Base-by-base conservation (phyloP, 2,329 filamentous ascomycete species). In the Clarireedia hainanense region DNA sequence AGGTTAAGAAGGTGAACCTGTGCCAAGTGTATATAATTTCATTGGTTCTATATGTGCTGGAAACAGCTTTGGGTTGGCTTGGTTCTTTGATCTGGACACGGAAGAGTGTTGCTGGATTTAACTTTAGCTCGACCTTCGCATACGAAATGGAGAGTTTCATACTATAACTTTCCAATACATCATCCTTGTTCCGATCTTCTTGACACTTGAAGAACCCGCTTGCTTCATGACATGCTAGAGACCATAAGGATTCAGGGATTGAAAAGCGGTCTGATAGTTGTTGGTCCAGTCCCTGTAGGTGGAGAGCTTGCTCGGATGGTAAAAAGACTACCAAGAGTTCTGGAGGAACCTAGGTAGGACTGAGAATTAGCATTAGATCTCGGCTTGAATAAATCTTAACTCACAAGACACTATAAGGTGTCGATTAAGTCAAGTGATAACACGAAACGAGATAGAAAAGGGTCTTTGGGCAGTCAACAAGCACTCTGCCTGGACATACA, bases 1-100 rank as follows among this genome's bases (percentile, higher is more conserved):
- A 50, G 23, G 48, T 50, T 15, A 50, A 5, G 48, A 50, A 50
- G 14, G 36, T 50, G n/a, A 50, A 50, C 20, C 6, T 50, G 7
- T 50, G 37, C 48, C 48, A 50, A 42, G 37, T 50, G 26, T 50
- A 50, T 20, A 20, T 6, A 23, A 42, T 42, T 15, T 20, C 37
- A 27, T 27, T 20, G 36, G 12, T 50, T 5, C 20, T 43, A 17
- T 27, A 12, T 12, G 1, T 34, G 30, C 9, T 34, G 4, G 30
- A 34, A 3, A 34, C 30, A 34, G 10, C 30, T 1, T 34, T 34
- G 3, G 9, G 2, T 12, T 34, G 30, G 10, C 9, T 36, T 48
- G 37, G 37, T 20, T 50, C 37, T 26, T 50, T 50, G 26, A 42
- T 50, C 48, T 17, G n/a, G 23, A 30, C 37, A 15, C 48, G 36